Evolutionary conservation across 169 alveolate genomes (phyloP).

Genomic region (Plasmodium malariae): DNA sequence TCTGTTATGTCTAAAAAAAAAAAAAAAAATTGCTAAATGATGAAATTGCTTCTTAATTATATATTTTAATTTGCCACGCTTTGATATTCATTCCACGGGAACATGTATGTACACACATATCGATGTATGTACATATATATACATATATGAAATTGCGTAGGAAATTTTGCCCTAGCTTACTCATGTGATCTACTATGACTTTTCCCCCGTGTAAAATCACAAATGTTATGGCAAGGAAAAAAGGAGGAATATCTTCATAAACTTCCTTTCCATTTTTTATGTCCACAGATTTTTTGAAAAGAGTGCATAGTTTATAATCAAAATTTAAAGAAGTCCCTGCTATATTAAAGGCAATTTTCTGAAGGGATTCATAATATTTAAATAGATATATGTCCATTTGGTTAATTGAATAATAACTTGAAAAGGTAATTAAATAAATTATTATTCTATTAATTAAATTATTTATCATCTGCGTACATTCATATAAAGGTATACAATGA

Average conservation of each 20-base stretch:
- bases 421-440: constrained; percentile 44
- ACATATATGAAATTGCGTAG: not conserved
- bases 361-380: constrained; percentile 45
- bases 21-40: not conserved
- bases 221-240: constrained; percentile 43
- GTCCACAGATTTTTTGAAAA: constrained; percentile 44
- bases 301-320: constrained; percentile 37
- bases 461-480: constrained; percentile 35
- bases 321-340: constrained; percentile 10
- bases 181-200: constrained; percentile 21
- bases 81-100: not conserved
- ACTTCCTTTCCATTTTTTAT: constrained; percentile 22
- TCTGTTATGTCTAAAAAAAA: constrained; percentile 29
- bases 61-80: too few relatives aligned
- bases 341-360: constrained; percentile 15
- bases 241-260: constrained; percentile 48
- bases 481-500: constrained; percentile 51
- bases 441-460: constrained; percentile 38
- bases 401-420: constrained; percentile 28
- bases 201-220: constrained; percentile 57
- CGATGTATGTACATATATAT: not conserved
- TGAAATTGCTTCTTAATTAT: too few relatives aligned
- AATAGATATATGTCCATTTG: constrained; percentile 53
- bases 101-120: not conserved
- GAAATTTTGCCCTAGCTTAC: not conserved